Conservation (phyloP, 1,284 basidiomycete genomes). For the Cryptococcus neoformans region DNA sequence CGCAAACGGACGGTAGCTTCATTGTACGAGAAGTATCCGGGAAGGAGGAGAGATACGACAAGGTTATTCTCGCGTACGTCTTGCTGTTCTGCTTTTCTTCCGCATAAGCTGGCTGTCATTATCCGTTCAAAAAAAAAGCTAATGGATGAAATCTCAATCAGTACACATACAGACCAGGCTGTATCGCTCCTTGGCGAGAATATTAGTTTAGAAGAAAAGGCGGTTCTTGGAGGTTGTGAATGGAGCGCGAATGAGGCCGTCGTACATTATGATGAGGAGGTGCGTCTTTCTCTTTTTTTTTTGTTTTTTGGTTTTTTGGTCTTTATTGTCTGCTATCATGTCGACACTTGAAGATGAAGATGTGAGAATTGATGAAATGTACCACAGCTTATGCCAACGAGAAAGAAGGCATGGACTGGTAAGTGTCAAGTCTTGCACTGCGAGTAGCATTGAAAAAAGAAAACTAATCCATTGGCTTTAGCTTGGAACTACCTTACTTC, state of each 20-base stretch:
- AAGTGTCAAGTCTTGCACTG: not conserved
- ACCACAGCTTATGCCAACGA: slow-evolving; percentile 53
- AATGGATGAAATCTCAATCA: not conserved
- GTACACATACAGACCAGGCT: slow-evolving; percentile 63
- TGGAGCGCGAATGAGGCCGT: slow-evolving; percentile 69
- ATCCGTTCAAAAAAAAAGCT: not conserved
- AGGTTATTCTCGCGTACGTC: slow-evolving; percentile 58
- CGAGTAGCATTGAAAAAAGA: not conserved
- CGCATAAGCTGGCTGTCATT: not conserved
- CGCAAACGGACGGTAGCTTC: slow-evolving; percentile 19
- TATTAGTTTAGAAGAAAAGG: slow-evolving; percentile 56
- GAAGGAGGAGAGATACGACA: slow-evolving; percentile 57
- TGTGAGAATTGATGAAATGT: slow-evolving; percentile 53
- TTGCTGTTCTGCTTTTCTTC: not conserved
- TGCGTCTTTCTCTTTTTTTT: slow-evolving; percentile 39
- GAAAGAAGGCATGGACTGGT: slow-evolving; percentile 62
- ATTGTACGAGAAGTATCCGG: slow-evolving; percentile 23
- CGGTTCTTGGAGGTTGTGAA: slow-evolving; percentile 59
- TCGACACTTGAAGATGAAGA: not conserved
- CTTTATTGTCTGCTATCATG: not conserved
- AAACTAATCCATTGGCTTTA: not conserved
- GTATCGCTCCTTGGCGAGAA: slow-evolving; percentile 59
- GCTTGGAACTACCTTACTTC: slow-evolving; percentile 67
- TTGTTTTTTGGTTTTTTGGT: not conserved
- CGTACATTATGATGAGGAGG: slow-evolving; percentile 62